Percentiles rank a stretch among this genome's conserved stretches.
Conservation (phyloP, 139 green algal species). For the Coccomyxa sp. region DNA sequence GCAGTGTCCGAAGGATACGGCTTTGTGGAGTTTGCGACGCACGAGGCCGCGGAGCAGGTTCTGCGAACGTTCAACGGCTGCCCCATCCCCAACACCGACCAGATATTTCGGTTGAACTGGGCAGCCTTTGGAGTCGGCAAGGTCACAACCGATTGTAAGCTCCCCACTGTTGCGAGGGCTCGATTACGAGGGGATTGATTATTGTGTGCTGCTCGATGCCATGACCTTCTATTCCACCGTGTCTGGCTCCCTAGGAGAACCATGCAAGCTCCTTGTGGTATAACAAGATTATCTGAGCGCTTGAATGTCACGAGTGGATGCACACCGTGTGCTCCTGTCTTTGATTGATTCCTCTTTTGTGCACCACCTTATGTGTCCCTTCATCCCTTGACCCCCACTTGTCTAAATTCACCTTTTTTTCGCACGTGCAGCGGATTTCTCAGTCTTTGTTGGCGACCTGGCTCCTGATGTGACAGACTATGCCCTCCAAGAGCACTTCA, state of each 20-base stretch:
- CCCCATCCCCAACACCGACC: constrained; percentile 62
- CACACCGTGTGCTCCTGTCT: no score
- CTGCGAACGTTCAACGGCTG: constrained; percentile 63
- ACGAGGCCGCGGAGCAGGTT: constrained; percentile 48
- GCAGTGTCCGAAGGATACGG: constrained; percentile 71
- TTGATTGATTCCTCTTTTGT: no score
- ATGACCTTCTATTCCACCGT: neutral
- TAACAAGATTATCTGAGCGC: no score
- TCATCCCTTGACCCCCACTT: no score
- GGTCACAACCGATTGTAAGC: constrained; percentile 24
- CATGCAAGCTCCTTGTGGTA: no score
- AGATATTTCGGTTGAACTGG: constrained; percentile 78
- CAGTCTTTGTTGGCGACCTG: constrained; percentile 92
- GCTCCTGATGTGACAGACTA: constrained; percentile 87
- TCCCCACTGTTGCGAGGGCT: neutral
- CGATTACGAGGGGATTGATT: neutral
- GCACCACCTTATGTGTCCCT: no score
- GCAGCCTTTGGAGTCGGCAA: constrained; percentile 71
- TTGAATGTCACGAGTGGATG: no score
- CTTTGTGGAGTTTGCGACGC: constrained; percentile 72
- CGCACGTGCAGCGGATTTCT: constrained; percentile 47
- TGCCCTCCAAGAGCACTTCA: constrained; percentile 82
- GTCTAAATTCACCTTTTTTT: no score
- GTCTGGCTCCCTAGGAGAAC: no score
- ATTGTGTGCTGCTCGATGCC: neutral